A percentile compares a stretch with the other conserved stretches of the same genome.
These are phyloP conservation scores for Taiwanofungus camphoratus DNA, from an alignment of 1,284 basidiomycete genomes.

Conservation along the genomic window DNA sequence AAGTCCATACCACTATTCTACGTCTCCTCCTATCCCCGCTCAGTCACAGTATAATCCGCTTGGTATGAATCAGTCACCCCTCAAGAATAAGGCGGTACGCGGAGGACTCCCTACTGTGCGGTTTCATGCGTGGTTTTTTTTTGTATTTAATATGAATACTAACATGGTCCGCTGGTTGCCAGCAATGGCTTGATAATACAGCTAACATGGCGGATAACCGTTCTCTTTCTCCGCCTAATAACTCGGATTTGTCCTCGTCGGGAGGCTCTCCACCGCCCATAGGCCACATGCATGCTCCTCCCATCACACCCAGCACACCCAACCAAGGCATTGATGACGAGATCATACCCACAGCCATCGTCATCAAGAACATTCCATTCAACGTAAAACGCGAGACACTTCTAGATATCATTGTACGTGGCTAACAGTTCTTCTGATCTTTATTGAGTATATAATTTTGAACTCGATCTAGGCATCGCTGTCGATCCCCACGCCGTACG, in stretches of 20 bases:
- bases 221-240: conserved; percentile 78
- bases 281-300: conserved; percentile 45
- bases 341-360: conserved; percentile 97
- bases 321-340: conserved; percentile 71
- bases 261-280: conserved; percentile 70
- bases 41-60: conserved; percentile 62
- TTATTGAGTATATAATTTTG: background rate
- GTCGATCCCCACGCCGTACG: conserved; percentile 96
- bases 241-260: conserved; percentile 78
- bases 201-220: conserved; percentile 53
- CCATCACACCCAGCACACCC: conserved; percentile 43
- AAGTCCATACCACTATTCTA: conserved; percentile 62
- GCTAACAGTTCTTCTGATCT: conserved; percentile 9
- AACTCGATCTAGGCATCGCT: conserved; percentile 67
- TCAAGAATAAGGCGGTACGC: conserved; percentile 67
- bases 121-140: conserved; percentile 18
- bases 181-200: conserved; percentile 79
- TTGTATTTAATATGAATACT: too few species aligned
- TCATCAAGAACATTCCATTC: conserved; percentile 99
- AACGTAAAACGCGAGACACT: conserved; percentile 95
- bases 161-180: too few species aligned
- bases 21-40: conserved; percentile 58
- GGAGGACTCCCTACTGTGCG: conserved; percentile 66
- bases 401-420: conserved; percentile 88
- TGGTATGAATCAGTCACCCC: conserved; percentile 55